phyloP scores from a whole-genome alignment of 306 rosid genomes.

The Prunus salicina region DNA sequence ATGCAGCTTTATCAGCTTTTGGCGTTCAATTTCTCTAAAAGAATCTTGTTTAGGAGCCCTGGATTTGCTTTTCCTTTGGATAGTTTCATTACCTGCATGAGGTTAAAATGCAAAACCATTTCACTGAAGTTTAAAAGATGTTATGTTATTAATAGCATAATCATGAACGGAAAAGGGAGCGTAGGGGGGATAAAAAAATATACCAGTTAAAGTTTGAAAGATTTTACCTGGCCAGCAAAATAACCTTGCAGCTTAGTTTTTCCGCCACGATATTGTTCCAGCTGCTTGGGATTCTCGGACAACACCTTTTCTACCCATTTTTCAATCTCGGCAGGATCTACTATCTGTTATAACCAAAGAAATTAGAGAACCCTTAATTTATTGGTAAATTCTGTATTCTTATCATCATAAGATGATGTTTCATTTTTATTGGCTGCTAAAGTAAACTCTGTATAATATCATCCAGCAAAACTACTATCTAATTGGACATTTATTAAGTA shows the following conservation, averaged over 20 bases:
- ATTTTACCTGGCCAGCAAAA: constrained; percentile 88
- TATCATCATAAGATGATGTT: background rate
- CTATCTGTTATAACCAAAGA: constrained; percentile 54
- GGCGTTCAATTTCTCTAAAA: constrained; percentile 68
- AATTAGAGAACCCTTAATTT: constrained; percentile 5
- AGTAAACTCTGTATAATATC: background rate
- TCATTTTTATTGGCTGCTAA: background rate
- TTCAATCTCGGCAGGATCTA: constrained; percentile 79
- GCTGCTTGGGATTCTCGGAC: constrained; percentile 85
- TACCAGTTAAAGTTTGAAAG: background rate
- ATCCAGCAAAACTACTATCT: background rate
- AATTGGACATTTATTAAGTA: background rate
- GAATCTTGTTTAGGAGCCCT: constrained; percentile 78
- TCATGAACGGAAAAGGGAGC: background rate
- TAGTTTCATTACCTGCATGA: constrained; percentile 69
- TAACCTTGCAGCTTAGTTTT: constrained; percentile 81
- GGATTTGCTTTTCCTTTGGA: constrained; percentile 99
- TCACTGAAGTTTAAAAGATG: background rate
- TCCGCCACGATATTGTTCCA: constrained; percentile 82
- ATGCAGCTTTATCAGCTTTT: constrained; percentile 45
- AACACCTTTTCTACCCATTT: constrained; percentile 74
- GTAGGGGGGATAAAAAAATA: background rate
- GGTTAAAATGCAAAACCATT: constrained; percentile 11
- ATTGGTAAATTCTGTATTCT: background rate
- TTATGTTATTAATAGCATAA: background rate